Conservation (phyloP, 75 land plant species). For the Picea glauca region DNA sequence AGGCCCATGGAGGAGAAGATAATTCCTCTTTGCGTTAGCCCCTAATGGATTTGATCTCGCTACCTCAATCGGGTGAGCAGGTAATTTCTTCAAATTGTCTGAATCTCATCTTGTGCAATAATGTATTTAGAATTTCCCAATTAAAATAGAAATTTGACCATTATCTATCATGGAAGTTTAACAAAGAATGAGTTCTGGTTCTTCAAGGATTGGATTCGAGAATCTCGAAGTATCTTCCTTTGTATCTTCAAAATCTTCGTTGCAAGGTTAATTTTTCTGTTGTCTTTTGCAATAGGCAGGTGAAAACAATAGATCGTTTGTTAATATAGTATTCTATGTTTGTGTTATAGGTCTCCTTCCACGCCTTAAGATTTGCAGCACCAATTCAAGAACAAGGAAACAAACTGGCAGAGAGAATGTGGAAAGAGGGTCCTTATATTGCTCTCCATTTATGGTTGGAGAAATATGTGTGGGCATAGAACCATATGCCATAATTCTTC, state of each 20-base stretch:
- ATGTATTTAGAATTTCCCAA: too few relatives aligned
- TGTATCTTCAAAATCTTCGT: constrained; percentile 71
- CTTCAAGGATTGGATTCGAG: constrained; percentile 69
- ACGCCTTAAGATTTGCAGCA: too few relatives aligned
- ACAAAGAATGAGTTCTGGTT: constrained; percentile 54
- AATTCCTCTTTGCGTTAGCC: constrained; percentile 53
- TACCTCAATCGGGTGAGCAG: constrained; percentile 49
- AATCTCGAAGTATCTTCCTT: constrained; percentile 74
- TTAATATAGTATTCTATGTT: too few relatives aligned
- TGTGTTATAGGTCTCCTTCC: constrained; percentile 7
- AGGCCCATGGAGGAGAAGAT: constrained; percentile 48
- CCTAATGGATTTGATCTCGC: constrained; percentile 57
- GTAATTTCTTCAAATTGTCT: neutral
- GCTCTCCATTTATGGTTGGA: too few relatives aligned
- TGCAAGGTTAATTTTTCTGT: constrained; percentile 48
- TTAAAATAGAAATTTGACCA: too few relatives aligned
- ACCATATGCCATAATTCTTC: too few relatives aligned
- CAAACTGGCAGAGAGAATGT: constrained; percentile 10
- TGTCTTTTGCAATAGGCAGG: neutral
- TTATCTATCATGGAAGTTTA: constrained; percentile 15
- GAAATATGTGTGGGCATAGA: too few relatives aligned
- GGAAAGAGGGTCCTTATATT: too few relatives aligned
- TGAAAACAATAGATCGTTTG: too few relatives aligned
- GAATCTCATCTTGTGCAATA: too few relatives aligned
- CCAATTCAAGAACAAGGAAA: constrained; percentile 24